These are phyloP conservation scores for Lactarius pseudohatsudake DNA, from an alignment of 768 basidiomycete genomes.

Conservation along the genomic window DNA sequence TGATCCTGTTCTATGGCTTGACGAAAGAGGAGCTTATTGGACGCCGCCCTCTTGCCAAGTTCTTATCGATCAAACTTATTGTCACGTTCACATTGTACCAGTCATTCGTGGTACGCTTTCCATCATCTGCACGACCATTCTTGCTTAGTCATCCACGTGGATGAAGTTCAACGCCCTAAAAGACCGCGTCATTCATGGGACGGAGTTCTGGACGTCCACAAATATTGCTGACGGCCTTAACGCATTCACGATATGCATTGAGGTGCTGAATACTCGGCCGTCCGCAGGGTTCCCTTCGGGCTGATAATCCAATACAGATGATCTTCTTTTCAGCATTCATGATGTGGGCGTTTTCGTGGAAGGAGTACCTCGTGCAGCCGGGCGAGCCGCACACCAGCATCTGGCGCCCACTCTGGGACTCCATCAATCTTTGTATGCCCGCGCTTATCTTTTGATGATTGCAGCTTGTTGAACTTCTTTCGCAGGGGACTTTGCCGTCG, in stretches of 20 bases:
- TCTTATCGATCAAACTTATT: conserved; percentile 82
- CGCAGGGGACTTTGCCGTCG: conserved; percentile 62
- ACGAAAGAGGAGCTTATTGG: conserved; percentile 78
- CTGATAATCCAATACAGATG: conserved; percentile 54
- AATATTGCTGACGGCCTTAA: conserved; percentile 85
- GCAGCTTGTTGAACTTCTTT: background rate
- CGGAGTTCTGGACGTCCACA: conserved; percentile 76
- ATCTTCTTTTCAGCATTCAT: conserved; percentile 74
- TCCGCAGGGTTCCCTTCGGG: conserved; percentile 17
- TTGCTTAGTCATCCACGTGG: background rate
- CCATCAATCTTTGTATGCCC: conserved; percentile 48
- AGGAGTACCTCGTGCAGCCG: conserved; percentile 54
- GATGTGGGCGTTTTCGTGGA: conserved; percentile 79
- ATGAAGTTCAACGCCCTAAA: conserved; percentile 64
- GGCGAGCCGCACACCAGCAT: conserved; percentile 52
- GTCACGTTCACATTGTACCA: conserved; percentile 92
- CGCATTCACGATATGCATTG: conserved; percentile 79
- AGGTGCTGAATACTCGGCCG: conserved; percentile 48
- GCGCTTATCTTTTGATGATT: background rate
- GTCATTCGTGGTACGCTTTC: conserved; percentile 54
- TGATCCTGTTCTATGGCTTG: conserved; percentile 80
- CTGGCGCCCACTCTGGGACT: conserved; percentile 72
- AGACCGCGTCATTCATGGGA: conserved; percentile 74
- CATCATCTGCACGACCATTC: background rate
- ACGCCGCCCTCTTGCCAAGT: conserved; percentile 78